These are phyloP conservation scores for Breviolum minutum DNA, from an alignment of 73 alveolate species.

Conservation along the genomic window DNA sequence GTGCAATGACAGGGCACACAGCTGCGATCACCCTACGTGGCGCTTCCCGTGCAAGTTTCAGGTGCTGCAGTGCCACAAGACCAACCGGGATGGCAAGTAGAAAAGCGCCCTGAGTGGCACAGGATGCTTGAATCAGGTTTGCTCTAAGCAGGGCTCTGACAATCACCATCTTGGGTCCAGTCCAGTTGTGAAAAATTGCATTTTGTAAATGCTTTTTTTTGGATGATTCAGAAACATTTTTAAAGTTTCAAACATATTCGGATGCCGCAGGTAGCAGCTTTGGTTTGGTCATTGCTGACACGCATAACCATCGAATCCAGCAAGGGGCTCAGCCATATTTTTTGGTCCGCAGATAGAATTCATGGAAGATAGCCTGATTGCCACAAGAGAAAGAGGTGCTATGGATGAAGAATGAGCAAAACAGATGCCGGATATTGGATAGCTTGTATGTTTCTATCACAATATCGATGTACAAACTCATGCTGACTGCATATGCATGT, in stretches of 20 bases:
- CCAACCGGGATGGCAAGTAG: background rate
- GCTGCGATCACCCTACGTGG: slow-evolving; percentile 62
- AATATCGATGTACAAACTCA: background rate
- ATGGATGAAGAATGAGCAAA: too few species aligned
- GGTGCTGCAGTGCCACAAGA: background rate
- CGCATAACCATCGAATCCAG: slow-evolving; percentile 81
- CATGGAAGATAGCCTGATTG: background rate
- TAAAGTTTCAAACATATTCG: background rate
- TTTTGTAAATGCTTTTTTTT: too few species aligned
- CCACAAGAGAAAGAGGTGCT: background rate
- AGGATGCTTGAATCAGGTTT: too few species aligned
- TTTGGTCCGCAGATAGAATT: background rate
- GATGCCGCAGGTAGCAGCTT: background rate
- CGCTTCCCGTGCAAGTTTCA: slow-evolving; percentile 65
- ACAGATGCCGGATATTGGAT: too few species aligned
- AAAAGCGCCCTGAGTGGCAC: background rate
- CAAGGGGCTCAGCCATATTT: background rate
- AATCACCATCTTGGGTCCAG: too few species aligned
- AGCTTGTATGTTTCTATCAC: background rate
- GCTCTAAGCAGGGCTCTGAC: too few species aligned
- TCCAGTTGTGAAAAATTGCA: too few species aligned
- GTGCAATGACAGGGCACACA: background rate
- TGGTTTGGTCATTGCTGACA: slow-evolving; percentile 58
- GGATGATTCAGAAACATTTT: too few species aligned
- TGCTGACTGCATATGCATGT: background rate